These are phyloP conservation scores for Fusarium sp. DNA, from an alignment of 2,329 filamentous ascomycete species.

Conservation along the genomic window DNA sequence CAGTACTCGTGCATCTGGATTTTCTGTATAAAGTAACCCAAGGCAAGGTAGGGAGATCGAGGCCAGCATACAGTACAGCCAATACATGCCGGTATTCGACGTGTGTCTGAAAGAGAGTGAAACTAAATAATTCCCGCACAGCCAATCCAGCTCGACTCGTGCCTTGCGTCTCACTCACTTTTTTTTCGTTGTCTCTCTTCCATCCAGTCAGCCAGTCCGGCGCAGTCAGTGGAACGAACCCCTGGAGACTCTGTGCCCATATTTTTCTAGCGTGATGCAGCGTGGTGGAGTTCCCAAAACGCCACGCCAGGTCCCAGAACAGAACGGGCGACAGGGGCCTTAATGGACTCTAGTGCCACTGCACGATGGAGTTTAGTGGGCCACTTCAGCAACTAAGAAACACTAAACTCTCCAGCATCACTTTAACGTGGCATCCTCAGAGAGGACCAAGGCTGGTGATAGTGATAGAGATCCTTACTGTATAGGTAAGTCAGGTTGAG, in stretches of 20 bases:
- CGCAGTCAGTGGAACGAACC: slow-evolving; percentile 1
- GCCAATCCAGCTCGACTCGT: slow-evolving; percentile 37
- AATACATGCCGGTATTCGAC: slow-evolving; percentile 1
- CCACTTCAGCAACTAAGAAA: neutral
- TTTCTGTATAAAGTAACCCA: neutral
- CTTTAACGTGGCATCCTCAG: slow-evolving; percentile 43
- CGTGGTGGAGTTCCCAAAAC: neutral
- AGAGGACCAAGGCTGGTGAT: slow-evolving; percentile 5
- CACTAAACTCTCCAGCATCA: slow-evolving; percentile 1
- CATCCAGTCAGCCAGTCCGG: neutral
- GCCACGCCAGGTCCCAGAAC: slow-evolving; percentile 4
- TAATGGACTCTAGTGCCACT: slow-evolving; percentile 37
- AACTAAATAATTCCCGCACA: slow-evolving; percentile 33
- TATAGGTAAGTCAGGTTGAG: neutral
- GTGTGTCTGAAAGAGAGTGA: slow-evolving; percentile 9
- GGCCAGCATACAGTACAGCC: neutral
- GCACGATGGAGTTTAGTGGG: slow-evolving; percentile 31
- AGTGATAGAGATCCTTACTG: neutral
- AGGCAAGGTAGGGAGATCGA: slow-evolving; percentile 28
- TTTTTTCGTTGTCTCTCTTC: slow-evolving; percentile 1
- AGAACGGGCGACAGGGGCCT: slow-evolving; percentile 20
- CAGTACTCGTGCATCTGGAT: neutral
- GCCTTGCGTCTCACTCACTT: slow-evolving; percentile 28
- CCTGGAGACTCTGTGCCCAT: slow-evolving; percentile 29
- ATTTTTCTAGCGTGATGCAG: slow-evolving; percentile 8